Evolutionary conservation across 2,329 filamentous ascomycete genomes (phyloP), one percentile per base, ranked within the genome.

Genomic region (Hypocreales sp.): DNA sequence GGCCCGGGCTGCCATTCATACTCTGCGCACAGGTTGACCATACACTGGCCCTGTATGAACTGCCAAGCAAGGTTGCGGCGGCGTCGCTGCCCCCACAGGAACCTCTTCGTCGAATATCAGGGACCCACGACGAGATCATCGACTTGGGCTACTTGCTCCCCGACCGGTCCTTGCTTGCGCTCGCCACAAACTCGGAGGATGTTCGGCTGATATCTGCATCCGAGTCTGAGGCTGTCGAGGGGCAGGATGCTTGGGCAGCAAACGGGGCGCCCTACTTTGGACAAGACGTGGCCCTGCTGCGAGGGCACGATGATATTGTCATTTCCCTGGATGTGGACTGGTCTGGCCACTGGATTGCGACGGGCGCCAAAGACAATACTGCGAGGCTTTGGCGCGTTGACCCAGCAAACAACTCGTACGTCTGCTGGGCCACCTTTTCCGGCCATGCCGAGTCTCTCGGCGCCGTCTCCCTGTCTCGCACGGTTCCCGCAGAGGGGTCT

Each of bases 71-170:
- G 32, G 44, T 48, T 8, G 36, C 55, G 20, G 28, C 51, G 20
- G 34, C 40, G 22, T 39, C 49, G 23, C 45, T 55, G 33, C 44
- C 53, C 32, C 44, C 42, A 36, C 62, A 46, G 41, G 58, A 53
- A 45, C 79, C 55, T 1, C 65, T 80, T 24, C 72, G 80, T 39
- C 72, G 83, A 24, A 92, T 98, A 39, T 93, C 87, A 5, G 92
- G 90, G 28, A 94, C 90, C 6, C 84, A 95, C 50, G 92, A 98
- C 48, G 90, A 98, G 50, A 84, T 98, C 28, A 94, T 98, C 39
- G 92, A 98, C 46, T 59, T 98, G 19, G 80, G 78, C 17, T 94
- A 90, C 43, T 62, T 95, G 29, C 72, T 90, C 2, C 71, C 75
- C 0, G 77, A 92, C 41, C 72, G 71, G 31, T 87, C 82, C 3